phyloP scores from a whole-genome alignment of 176 grass and related monocot genomes.

The Aechmea fasciata region DNA sequence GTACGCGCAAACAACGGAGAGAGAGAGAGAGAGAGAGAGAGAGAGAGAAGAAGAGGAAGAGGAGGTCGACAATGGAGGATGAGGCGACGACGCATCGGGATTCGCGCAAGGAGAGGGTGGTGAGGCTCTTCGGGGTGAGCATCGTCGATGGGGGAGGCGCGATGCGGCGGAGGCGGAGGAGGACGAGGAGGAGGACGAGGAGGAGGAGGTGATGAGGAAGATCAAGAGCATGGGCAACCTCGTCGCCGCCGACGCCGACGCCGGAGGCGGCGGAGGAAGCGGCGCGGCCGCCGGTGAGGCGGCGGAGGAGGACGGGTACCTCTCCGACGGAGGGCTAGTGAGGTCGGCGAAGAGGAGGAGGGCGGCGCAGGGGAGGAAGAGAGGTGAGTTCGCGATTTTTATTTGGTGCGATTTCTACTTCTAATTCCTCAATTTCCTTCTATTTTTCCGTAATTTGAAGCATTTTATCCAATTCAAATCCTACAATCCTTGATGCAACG shows the following conservation, averaged over 20 bases:
- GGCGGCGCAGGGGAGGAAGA: slow-evolving; percentile 6
- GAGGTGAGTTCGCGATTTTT: neutral
- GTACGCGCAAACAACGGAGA: too few relatives aligned
- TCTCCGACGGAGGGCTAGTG: slow-evolving; percentile 9
- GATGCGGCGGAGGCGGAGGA: neutral
- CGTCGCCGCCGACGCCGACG: neutral
- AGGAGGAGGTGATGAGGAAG: slow-evolving; percentile 20
- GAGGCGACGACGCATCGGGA: neutral
- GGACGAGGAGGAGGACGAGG: neutral
- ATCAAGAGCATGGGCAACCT: slow-evolving; percentile 14
- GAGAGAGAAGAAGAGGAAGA: neutral
- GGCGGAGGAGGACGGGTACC: neutral
- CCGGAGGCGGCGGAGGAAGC: neutral
- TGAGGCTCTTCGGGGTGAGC: neutral
- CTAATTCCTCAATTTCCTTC: neutral
- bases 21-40: neutral
- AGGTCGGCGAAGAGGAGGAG: neutral
- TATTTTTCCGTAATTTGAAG: neutral
- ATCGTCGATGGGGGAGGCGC: neutral
- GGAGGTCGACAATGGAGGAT: neutral
- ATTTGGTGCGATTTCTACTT: neutral
- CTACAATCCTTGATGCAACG: too few relatives aligned
- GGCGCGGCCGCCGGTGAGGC: neutral
- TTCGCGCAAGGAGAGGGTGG: neutral
- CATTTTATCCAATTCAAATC: too few relatives aligned